Evolutionary conservation across 768 basidiomycete species (phyloP).

Genomic region (Trametes maxima): DNA sequence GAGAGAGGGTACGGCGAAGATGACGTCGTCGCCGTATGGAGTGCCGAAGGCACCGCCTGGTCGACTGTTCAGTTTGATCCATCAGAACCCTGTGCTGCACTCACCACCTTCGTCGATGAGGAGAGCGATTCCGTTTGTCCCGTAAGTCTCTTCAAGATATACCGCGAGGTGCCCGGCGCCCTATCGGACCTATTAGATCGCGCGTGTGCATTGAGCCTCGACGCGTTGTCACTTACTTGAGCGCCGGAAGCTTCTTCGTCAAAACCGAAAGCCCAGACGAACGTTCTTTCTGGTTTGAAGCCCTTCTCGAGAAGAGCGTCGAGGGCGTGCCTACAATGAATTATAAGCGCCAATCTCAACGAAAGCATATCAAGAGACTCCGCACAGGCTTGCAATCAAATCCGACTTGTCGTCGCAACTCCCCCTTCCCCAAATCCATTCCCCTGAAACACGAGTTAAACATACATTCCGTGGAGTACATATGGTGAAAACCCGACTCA

Average conservation of each 20-base stretch:
- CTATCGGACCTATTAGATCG: conserved; percentile 34
- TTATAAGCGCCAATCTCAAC: neutral
- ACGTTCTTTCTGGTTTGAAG: conserved; percentile 46
- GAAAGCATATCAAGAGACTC: neutral
- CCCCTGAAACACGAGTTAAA: conserved; percentile 12
- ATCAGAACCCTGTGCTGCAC: conserved; percentile 12
- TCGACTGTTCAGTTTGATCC: neutral
- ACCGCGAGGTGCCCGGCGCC: conserved; percentile 55
- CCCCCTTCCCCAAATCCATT: conserved; percentile 40
- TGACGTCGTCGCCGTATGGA: conserved; percentile 48
- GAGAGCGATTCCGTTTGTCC: conserved; percentile 70
- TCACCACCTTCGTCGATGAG: conserved; percentile 88
- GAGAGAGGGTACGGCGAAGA: conserved; percentile 64
- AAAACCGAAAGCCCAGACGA: conserved; percentile 47
- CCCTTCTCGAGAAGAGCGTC: conserved; percentile 49
- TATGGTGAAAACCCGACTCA: neutral
- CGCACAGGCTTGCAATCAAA: conserved; percentile 36
- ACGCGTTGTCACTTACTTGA: conserved; percentile 33
- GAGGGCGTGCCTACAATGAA: conserved; percentile 38
- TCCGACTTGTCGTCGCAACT: conserved; percentile 40
- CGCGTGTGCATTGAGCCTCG: conserved; percentile 28
- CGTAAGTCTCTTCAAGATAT: conserved; percentile 61
- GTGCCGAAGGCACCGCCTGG: conserved; percentile 46
- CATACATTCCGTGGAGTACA: neutral
- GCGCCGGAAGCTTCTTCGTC: conserved; percentile 49